Conservation (phyloP, 2,329 filamentous ascomycete genomes). For the Alternaria longipes region DNA sequence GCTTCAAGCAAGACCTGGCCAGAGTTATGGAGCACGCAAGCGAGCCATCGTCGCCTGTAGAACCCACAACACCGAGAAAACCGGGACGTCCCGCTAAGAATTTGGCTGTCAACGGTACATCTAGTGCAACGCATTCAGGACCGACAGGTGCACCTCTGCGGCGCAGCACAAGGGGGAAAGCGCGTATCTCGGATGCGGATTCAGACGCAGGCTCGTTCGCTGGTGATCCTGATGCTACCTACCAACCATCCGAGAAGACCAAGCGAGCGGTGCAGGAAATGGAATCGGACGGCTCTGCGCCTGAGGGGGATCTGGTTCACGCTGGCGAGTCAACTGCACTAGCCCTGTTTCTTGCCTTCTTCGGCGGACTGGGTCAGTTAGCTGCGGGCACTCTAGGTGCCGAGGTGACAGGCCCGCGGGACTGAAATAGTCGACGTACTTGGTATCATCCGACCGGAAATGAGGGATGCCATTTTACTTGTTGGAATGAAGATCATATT, state of each 20-base stretch:
- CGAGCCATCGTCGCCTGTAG: conserved; percentile 16
- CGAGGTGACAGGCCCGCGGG: conserved; percentile 40
- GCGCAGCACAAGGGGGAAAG: conserved; percentile 31
- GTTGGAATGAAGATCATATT: background rate
- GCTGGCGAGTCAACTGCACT: conserved; percentile 50
- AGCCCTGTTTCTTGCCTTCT: conserved; percentile 44
- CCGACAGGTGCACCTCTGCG: conserved; percentile 24
- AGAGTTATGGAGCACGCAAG: conserved; percentile 17
- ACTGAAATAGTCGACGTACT: conserved; percentile 16
- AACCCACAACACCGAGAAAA: conserved; percentile 31
- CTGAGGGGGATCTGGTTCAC: conserved; percentile 38
- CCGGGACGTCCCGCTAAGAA: conserved; percentile 43
- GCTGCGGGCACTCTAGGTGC: conserved; percentile 47
- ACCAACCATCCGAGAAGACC: conserved; percentile 35
- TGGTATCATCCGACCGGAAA: background rate
- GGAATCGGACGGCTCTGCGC: conserved; percentile 40
- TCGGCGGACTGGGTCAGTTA: conserved; percentile 48
- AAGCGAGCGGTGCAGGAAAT: conserved; percentile 36
- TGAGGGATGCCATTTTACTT: background rate
- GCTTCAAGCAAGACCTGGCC: conserved; percentile 25
- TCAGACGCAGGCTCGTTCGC: conserved; percentile 32
- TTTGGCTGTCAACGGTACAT: conserved; percentile 22
- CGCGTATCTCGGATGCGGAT: conserved; percentile 27
- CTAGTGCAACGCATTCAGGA: conserved; percentile 15
- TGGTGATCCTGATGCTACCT: conserved; percentile 37